Evolutionary conservation across 1,284 basidiomycete genomes (phyloP).

Genomic region (Leucoagaricus sp.): DNA sequence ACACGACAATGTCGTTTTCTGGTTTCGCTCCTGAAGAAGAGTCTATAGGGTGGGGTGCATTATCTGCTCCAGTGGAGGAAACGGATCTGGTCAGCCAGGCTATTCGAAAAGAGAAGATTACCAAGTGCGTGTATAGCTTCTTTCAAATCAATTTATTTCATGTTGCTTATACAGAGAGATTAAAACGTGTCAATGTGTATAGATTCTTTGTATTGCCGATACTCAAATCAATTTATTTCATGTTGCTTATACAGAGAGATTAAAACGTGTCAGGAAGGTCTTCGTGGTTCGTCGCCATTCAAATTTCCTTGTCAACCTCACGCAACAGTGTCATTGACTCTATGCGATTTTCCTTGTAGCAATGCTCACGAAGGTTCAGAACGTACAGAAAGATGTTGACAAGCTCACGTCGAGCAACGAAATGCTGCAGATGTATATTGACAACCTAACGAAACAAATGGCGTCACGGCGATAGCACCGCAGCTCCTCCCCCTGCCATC

Average conservation of each 20-base stretch:
- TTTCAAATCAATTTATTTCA: constrained; percentile 5
- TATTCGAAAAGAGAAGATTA: constrained; percentile 59
- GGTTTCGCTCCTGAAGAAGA: constrained; percentile 53
- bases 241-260: constrained; percentile 56
- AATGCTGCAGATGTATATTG: constrained; percentile 85
- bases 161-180: constrained; percentile 56
- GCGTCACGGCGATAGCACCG: constrained; percentile 61
- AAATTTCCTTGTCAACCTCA: background rate
- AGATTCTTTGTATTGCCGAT: background rate
- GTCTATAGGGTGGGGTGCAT: constrained; percentile 58
- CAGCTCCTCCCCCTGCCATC: background rate
- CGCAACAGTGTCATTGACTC: background rate
- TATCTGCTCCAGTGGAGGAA: constrained; percentile 51
- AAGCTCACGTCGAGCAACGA: constrained; percentile 78
- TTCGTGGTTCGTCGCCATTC: constrained; percentile 54
- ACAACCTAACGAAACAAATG: constrained; percentile 84
- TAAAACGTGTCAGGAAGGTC: constrained; percentile 67
- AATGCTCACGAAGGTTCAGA: constrained; percentile 64
- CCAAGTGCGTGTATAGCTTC: constrained; percentile 38
- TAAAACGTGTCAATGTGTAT: constrained; percentile 65
- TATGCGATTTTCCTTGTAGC: constrained; percentile 40
- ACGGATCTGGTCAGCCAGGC: constrained; percentile 74
- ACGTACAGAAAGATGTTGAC: constrained; percentile 73
- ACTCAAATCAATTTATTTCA: constrained; percentile 11
- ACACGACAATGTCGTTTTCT: constrained; percentile 47